phyloP scores from a whole-genome alignment of 371 early-diverging fungal genomes.

The Haplosporangium sp. region DNA sequence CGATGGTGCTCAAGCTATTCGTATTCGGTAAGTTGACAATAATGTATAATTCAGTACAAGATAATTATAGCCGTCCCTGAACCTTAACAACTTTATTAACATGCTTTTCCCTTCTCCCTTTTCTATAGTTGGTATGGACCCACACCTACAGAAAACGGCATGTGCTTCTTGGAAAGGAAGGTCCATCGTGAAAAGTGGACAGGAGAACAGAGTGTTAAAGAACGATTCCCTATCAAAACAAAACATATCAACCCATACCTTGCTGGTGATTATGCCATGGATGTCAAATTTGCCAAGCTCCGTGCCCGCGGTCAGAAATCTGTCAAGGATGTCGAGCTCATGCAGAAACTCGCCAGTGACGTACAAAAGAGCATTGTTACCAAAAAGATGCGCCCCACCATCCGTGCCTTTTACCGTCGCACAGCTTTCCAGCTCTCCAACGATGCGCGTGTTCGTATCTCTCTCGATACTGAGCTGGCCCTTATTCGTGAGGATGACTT shows the following conservation, averaged over 20 bases:
- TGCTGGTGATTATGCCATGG: constrained; percentile 86
- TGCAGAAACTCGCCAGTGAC: constrained; percentile 86
- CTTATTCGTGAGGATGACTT: constrained; percentile 96
- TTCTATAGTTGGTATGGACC: constrained; percentile 91
- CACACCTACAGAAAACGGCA: constrained; percentile 75
- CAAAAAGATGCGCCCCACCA: constrained; percentile 83
- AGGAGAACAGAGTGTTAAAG: constrained; percentile 96
- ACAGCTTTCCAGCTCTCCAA: constrained; percentile 98
- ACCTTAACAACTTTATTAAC: background rate
- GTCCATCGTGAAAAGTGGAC: constrained; percentile 99
- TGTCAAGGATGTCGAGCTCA: constrained; percentile 84
- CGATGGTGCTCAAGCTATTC: constrained; percentile 95
- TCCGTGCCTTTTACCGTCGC: constrained; percentile 96
- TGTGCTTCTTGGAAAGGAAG: constrained; percentile 98
- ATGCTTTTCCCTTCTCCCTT: background rate
- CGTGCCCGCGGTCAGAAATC: constrained; percentile 84
- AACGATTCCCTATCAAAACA: constrained; percentile 97
- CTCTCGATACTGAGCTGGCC: constrained; percentile 97
- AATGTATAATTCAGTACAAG: background rate
- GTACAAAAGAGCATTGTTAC: constrained; percentile 84
- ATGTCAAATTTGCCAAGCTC: constrained; percentile 84
- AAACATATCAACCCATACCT: constrained; percentile 92
- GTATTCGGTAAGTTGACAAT: constrained; percentile 74
- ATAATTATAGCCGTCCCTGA: background rate
- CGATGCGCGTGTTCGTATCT: constrained; percentile 92